Conservation (phyloP, 140 eudicot species). For the Ambrosia hybrid region DNA sequence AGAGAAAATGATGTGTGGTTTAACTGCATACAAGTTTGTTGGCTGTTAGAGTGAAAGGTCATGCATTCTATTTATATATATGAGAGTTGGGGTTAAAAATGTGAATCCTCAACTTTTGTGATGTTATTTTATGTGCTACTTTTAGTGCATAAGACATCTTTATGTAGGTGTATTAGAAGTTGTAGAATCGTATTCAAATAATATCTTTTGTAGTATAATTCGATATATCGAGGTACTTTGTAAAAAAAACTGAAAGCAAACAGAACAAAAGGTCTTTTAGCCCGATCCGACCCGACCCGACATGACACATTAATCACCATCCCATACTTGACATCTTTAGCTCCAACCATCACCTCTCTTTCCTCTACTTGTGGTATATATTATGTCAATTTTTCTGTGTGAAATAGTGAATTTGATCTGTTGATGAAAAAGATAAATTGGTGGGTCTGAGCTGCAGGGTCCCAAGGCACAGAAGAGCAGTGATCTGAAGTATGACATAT, state of each 20-base stretch:
- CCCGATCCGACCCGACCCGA: too few relatives aligned
- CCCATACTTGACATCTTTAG: background rate
- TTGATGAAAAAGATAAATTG: background rate
- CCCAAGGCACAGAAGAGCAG: slow-evolving; percentile 60
- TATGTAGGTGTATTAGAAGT: background rate
- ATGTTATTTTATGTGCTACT: background rate
- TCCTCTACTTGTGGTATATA: background rate
- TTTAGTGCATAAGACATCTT: background rate
- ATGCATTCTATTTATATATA: too few relatives aligned
- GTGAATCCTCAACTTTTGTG: too few relatives aligned
- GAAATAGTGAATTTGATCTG: background rate
- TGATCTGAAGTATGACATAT: slow-evolving; percentile 79
- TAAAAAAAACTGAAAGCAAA: too few relatives aligned
- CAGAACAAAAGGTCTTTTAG: too few relatives aligned
- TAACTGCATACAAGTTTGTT: background rate
- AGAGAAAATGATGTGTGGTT: background rate
- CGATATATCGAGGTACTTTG: too few relatives aligned
- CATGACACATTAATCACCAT: background rate
- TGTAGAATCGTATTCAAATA: background rate
- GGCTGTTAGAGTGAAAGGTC: background rate
- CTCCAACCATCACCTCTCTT: background rate
- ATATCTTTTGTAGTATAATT: background rate
- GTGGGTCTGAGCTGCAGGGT: slow-evolving; percentile 41
- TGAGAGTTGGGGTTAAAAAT: too few relatives aligned
- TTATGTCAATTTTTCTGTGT: background rate